A percentile compares a stretch with the other conserved stretches of the same genome.
Conservation (phyloP, 768 basidiomycete genomes). For the Psilocybe tampanensis region DNA sequence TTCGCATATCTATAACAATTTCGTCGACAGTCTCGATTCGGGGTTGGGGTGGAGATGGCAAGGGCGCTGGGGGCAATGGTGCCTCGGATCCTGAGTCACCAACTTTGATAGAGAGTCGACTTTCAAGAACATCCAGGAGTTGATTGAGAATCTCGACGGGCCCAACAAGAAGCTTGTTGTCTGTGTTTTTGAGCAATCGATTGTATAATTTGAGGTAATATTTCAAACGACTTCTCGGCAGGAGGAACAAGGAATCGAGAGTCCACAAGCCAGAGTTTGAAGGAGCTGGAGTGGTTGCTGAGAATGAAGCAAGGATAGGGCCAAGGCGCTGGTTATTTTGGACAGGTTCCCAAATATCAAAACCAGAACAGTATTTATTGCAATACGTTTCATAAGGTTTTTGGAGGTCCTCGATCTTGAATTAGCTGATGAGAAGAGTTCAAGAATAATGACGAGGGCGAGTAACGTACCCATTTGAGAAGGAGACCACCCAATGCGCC, state of each 20-base stretch:
- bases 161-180: slow-evolving; percentile 77
- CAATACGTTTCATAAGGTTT: slow-evolving; percentile 85
- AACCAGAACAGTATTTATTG: slow-evolving; percentile 69
- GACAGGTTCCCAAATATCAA: slow-evolving; percentile 84
- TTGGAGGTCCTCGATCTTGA: slow-evolving; percentile 91
- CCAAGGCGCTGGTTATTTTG: slow-evolving; percentile 73
- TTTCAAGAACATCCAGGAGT: slow-evolving; percentile 70
- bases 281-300: slow-evolving; percentile 54
- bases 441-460: slow-evolving; percentile 9
- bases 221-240: slow-evolving; percentile 81
- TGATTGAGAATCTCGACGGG: slow-evolving; percentile 81
- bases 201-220: slow-evolving; percentile 94
- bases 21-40: slow-evolving; percentile 50
- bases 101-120: slow-evolving; percentile 56
- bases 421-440: slow-evolving; percentile 15
- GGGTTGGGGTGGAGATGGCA: slow-evolving; percentile 6
- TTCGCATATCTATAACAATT: slow-evolving; percentile 57
- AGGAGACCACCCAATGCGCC: slow-evolving; percentile 94
- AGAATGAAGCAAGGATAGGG: slow-evolving; percentile 69
- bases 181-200: slow-evolving; percentile 85
- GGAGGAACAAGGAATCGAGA: slow-evolving; percentile 82
- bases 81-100: slow-evolving; percentile 27
- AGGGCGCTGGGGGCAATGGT: slow-evolving; percentile 7
- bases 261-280: slow-evolving; percentile 66
- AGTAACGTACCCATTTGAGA: slow-evolving; percentile 87